Base-by-base conservation (phyloP, 1,139 yeast species). In the Yamadazyma pseudoaaseri region DNA sequence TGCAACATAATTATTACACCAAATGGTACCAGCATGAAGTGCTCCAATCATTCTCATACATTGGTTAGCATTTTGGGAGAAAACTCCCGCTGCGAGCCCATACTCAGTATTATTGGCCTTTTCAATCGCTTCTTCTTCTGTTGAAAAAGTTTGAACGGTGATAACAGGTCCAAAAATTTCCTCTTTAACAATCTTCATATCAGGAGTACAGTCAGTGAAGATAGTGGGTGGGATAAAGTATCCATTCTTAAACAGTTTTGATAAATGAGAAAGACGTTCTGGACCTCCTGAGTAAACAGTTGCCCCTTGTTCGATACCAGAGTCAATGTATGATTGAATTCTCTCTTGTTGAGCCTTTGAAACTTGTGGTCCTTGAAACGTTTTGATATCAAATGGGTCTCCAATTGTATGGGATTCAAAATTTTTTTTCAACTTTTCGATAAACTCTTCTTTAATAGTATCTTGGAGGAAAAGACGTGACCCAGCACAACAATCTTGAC, bases 341-440 rank as follows among this genome's bases (percentile, higher is more conserved):
- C 79, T 79, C 36, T 85, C 81, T 47, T 70, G 75, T 60, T 86
- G 95, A 29, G 57, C 59, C 44, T 76, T 72, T 3, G 89, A 81
- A 12, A 86, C 83, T 44, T 85, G 83, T n/a, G 96, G 95, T 0
- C 96, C 96, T 24, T 86, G 75, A 29, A 77, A 74, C 26, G 81
- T 78, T 4, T 68, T 62, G 18, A 72, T 62, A 41, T 70, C 79
- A 50, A 78, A 81, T 49, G 79, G 75, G 38, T 66, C 64, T 28
- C 85, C 86, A 54, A 79, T 78, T 21, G 60, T 61, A 62, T 76
- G 79, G 10, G 59, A 67, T 29, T 59, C 54, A 31, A 65, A 62
- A 39, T 54, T 62, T 18, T 44, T 52, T 22, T 57, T 56, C 43
- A 73, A 68, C 11, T 52, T 45, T n/a, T 58, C 52, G 30, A 85